These are phyloP conservation scores for Ploettnerulaceae sp. DNA, from an alignment of 2,329 filamentous ascomycete genomes.

Conservation along the genomic window DNA sequence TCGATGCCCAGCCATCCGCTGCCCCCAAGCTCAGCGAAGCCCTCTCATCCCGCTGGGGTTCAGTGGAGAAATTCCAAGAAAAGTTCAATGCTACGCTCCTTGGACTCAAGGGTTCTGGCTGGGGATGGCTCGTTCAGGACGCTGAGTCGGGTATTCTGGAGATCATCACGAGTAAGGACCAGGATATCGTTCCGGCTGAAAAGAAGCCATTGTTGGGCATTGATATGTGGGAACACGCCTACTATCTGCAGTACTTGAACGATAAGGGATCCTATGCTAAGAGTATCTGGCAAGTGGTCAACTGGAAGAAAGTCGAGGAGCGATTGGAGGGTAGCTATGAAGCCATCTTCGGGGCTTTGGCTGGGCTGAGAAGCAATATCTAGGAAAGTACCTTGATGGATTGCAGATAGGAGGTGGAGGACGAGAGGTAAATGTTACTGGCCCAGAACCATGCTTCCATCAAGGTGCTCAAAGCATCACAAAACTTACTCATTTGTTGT, in stretches of 20 bases:
- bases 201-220: conserved; percentile 70
- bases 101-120: conserved; percentile 76
- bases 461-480: background rate
- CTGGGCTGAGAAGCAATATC: conserved; percentile 19
- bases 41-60: conserved; percentile 64
- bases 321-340: conserved; percentile 50
- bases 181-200: conserved; percentile 66
- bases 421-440: too few species aligned
- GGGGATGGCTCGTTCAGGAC: conserved; percentile 79
- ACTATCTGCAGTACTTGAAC: conserved; percentile 80
- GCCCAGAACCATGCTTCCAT: too few species aligned
- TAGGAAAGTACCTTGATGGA: conserved; percentile 4
- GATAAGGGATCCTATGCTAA: conserved; percentile 70
- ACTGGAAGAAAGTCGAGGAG: conserved; percentile 67
- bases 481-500: background rate
- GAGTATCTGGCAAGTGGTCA: conserved; percentile 74
- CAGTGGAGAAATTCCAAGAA: conserved; percentile 58
- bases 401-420: background rate
- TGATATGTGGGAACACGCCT: conserved; percentile 94
- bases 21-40: conserved; percentile 56
- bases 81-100: conserved; percentile 62
- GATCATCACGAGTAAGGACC: conserved; percentile 80
- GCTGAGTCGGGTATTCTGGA: conserved; percentile 52
- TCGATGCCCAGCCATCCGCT: conserved; percentile 50
- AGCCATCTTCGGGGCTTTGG: conserved; percentile 26